phyloP scores from a whole-genome alignment of 345 rosid genomes.

The Dimocarpus longan region DNA sequence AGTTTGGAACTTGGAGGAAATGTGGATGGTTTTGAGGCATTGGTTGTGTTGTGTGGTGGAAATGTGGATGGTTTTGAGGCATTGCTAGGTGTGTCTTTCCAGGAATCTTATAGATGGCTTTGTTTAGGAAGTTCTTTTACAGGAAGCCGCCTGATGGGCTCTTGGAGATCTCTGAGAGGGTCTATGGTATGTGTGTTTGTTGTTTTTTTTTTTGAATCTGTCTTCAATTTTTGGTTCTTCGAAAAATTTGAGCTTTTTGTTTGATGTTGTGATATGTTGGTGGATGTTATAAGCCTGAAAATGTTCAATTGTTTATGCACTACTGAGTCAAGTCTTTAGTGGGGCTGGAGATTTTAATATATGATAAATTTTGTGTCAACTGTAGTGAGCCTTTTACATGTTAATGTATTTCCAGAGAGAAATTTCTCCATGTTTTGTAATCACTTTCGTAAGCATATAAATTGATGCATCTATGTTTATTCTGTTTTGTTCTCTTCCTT shows the following conservation, averaged over 20 bases:
- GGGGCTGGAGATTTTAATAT: background rate
- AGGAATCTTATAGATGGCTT: conserved; percentile 47
- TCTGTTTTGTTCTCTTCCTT: no score
- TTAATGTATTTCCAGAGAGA: background rate
- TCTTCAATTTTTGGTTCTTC: background rate
- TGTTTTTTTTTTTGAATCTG: background rate
- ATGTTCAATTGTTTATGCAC: background rate
- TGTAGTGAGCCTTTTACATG: background rate
- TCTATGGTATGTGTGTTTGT: conserved; percentile 56
- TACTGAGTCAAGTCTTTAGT: background rate
- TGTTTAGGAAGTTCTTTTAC: conserved; percentile 70
- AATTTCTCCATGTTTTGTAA: no score
- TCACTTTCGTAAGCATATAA: background rate
- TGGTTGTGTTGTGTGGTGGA: conserved; percentile 21
- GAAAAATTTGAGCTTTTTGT: background rate
- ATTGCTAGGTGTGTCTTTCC: conserved; percentile 16
- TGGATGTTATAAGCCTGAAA: background rate
- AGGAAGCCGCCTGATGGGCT: conserved; percentile 80
- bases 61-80: conserved; percentile 30
- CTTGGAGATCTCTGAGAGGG: conserved; percentile 80
- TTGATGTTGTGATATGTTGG: background rate
- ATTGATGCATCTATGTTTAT: background rate
- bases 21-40: conserved; percentile 28
- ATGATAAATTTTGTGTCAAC: background rate
- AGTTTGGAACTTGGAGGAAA: conserved; percentile 15